Percentiles rank a stretch among this genome's conserved stretches.
phyloP scores from a whole-genome alignment of 2,329 filamentous ascomycete genomes.

The Talaromyces sp. region DNA sequence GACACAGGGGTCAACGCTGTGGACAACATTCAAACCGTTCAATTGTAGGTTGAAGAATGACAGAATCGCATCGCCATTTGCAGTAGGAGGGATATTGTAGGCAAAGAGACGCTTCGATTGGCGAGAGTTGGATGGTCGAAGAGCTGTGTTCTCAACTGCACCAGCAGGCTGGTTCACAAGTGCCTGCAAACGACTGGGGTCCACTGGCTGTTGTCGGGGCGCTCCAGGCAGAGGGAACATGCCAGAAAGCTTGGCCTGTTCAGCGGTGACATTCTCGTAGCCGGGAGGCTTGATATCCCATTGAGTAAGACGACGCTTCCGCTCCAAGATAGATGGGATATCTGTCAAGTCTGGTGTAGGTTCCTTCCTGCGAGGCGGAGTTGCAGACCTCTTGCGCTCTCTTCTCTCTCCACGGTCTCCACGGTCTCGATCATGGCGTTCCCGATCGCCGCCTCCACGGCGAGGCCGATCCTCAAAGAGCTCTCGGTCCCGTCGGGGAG shows the following conservation, averaged over 20 bases:
- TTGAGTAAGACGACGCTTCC: slow-evolving; percentile 91
- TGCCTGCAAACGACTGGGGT: slow-evolving; percentile 88
- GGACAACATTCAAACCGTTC: slow-evolving; percentile 92
- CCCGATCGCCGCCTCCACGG: slow-evolving; percentile 42
- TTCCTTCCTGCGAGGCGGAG: slow-evolving; percentile 86
- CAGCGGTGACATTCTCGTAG: slow-evolving; percentile 96
- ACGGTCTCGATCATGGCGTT: slow-evolving; percentile 50
- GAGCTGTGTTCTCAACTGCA: slow-evolving; percentile 66
- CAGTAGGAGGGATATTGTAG: slow-evolving; percentile 73
- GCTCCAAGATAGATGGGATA: slow-evolving; percentile 76
- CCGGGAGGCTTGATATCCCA: slow-evolving; percentile 99
- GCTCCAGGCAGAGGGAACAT: slow-evolving; percentile 97
- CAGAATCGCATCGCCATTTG: slow-evolving; percentile 74
- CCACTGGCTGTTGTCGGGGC: slow-evolving; percentile 92
- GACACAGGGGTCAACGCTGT: slow-evolving; percentile 80
- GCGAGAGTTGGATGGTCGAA: slow-evolving; percentile 90
- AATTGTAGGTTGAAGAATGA: slow-evolving; percentile 95
- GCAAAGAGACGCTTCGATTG: slow-evolving; percentile 91
- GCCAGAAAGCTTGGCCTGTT: slow-evolving; percentile 94
- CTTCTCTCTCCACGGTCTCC: slow-evolving; percentile 51
- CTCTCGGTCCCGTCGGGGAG: slow-evolving; percentile 59
- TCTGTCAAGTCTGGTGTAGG: slow-evolving; percentile 94
- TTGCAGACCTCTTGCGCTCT: slow-evolving; percentile 70
- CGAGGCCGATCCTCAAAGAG: slow-evolving; percentile 65
- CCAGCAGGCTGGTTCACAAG: slow-evolving; percentile 90